These are phyloP conservation scores for Wallemia mellicola DNA, from an alignment of 1,284 basidiomycete species.

Conservation along the genomic window DNA sequence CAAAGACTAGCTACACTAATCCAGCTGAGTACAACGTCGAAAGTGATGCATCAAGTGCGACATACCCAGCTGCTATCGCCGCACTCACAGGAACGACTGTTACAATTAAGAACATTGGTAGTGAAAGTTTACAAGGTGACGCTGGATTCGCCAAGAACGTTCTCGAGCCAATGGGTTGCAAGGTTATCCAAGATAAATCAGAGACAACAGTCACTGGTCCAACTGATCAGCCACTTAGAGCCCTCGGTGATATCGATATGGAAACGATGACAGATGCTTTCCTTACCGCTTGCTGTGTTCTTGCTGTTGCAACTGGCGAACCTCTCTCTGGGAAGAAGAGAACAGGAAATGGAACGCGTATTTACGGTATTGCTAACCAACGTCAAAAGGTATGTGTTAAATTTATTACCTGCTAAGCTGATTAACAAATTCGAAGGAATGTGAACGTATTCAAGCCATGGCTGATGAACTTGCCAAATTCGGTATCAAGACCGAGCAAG, in stretches of 20 bases:
- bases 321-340: conserved; percentile 16
- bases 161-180: conserved; percentile 79
- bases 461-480: conserved; percentile 85
- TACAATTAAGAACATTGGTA: conserved; percentile 76
- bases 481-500: conserved; percentile 67
- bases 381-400: conserved; percentile 14
- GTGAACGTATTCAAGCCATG: conserved; percentile 89
- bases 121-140: conserved; percentile 73
- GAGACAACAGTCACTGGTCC: conserved; percentile 86
- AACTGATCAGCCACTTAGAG: conserved; percentile 42
- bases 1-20: conserved; percentile 45
- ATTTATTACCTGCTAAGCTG: not conserved
- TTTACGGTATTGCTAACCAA: conserved; percentile 90
- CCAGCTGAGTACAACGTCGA: conserved; percentile 69
- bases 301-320: conserved; percentile 43
- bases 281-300: conserved; percentile 70
- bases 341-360: conserved; percentile 30
- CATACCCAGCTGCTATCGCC: conserved; percentile 85
- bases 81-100: conserved; percentile 84
- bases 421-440: conserved; percentile 63
- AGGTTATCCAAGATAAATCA: conserved; percentile 54
- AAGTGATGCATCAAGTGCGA: conserved; percentile 80
- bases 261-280: conserved; percentile 99
- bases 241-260: conserved; percentile 79
- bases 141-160: conserved; percentile 82